Evolutionary conservation across 2,329 filamentous ascomycete genomes (phyloP).

Genomic region (Xylariaceae sp.): DNA sequence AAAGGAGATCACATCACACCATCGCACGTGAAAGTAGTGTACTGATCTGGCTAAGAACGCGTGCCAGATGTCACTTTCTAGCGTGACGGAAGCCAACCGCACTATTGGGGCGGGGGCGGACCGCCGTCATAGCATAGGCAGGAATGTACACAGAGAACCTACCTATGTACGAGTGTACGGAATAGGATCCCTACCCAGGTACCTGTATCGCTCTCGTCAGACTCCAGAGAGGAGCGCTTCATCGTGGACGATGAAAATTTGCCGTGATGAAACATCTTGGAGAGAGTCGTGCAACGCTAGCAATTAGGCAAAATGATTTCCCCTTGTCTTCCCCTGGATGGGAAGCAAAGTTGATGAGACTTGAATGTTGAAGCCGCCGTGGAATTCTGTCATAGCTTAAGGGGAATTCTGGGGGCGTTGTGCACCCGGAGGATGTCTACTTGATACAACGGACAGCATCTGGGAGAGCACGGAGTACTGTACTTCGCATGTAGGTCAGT

Average conservation of each 20-base stretch:
- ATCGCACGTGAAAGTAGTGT: slow-evolving; percentile 11
- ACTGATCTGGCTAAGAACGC: background rate
- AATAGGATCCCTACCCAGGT: background rate
- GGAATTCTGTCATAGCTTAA: background rate
- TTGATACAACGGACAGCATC: background rate
- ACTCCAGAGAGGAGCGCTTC: background rate
- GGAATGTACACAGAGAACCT: background rate
- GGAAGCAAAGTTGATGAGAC: background rate
- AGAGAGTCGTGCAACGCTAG: slow-evolving; percentile 7
- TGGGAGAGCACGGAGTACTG: background rate
- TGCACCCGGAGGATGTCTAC: too few relatives aligned
- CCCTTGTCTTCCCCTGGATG: background rate
- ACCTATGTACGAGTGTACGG: background rate
- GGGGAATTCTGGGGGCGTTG: too few relatives aligned
- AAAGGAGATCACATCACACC: slow-evolving; percentile 12
- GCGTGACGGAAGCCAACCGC: background rate
- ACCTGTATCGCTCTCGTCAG: background rate
- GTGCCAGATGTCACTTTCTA: slow-evolving; percentile 3
- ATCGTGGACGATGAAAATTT: slow-evolving; percentile 1
- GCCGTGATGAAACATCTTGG: slow-evolving; percentile 3
- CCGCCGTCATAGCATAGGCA: background rate
- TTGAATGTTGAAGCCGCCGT: background rate
- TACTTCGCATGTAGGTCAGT: background rate
- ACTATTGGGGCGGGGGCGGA: background rate
- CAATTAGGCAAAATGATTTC: slow-evolving; percentile 2